Percentiles rank a stretch among this genome's conserved stretches.
Evolutionary conservation across 305 asterid genomes (phyloP).

Genomic region (Caryopteris hybrid): DNA sequence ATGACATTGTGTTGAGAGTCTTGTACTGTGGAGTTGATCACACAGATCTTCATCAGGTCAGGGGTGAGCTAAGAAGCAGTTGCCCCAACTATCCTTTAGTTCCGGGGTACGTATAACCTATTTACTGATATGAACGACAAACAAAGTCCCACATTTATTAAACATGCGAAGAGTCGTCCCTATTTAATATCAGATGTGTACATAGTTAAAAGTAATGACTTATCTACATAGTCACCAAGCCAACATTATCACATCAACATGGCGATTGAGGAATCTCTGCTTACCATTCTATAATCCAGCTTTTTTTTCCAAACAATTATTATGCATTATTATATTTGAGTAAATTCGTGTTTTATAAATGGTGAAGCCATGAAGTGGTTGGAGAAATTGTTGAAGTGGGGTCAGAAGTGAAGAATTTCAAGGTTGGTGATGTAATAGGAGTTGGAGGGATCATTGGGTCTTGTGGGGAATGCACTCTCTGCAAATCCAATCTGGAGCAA

Average conservation of each 20-base stretch:
- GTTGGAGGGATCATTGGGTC: conserved; percentile 40
- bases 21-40: conserved; percentile 47
- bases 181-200: too few species aligned
- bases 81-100: conserved; percentile 36
- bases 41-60: conserved; percentile 42
- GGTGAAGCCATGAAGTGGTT: conserved; percentile 37
- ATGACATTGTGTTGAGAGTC: conserved; percentile 32
- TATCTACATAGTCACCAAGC: too few species aligned
- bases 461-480: conserved; percentile 38
- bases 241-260: too few species aligned
- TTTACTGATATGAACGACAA: background rate
- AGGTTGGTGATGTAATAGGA: conserved; percentile 32
- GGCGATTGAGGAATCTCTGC: too few species aligned
- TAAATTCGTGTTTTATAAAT: background rate
- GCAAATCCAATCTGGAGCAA: conserved; percentile 41
- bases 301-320: too few species aligned
- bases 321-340: too few species aligned
- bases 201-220: too few species aligned
- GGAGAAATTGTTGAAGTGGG: conserved; percentile 46
- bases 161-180: too few species aligned
- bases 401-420: conserved; percentile 25
- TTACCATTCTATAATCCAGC: too few species aligned
- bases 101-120: conserved; percentile 34
- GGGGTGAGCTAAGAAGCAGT: conserved; percentile 23
- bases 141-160: too few species aligned